Percentiles rank a stretch among this genome's conserved stretches.
Evolutionary conservation across 306 rosid species (phyloP).

Genomic region (Cucurbita maxima): DNA sequence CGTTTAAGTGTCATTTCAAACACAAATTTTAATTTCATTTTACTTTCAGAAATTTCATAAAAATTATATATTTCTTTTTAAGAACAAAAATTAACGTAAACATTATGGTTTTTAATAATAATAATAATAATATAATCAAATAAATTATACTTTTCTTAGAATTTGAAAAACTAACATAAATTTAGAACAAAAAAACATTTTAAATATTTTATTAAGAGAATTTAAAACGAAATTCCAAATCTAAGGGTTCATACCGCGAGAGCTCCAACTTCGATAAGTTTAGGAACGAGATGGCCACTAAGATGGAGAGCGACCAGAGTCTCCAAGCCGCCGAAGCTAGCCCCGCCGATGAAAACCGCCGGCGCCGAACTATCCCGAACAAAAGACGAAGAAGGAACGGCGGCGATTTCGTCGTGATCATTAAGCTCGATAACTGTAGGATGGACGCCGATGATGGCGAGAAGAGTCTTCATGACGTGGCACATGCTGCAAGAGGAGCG

Average conservation of each 20-base stretch:
- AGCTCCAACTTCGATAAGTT: conserved; percentile 76
- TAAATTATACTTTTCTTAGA: too few species aligned
- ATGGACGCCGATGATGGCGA: conserved; percentile 71
- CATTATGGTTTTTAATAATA: too few species aligned
- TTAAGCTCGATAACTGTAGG: conserved; percentile 93
- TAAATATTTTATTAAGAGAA: too few species aligned
- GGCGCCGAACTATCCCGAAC: neutral
- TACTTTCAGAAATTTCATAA: neutral
- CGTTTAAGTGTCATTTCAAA: neutral
- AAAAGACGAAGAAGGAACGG: conserved; percentile 26
- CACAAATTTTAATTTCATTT: neutral
- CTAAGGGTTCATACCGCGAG: conserved; percentile 30
- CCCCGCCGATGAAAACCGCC: conserved; percentile 71
- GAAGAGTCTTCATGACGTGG: conserved; percentile 95
- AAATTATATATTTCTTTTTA: too few species aligned
- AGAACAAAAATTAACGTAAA: too few species aligned
- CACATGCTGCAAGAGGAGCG: conserved; percentile 92
- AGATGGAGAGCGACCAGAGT: conserved; percentile 93
- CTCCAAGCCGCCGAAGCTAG: conserved; percentile 67
- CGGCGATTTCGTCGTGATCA: conserved; percentile 67
- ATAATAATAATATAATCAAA: too few species aligned
- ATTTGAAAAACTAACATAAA: too few species aligned
- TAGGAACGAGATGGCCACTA: conserved; percentile 76
- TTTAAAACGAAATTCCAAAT: too few species aligned
- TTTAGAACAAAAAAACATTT: too few species aligned